Evolutionary conservation across 116 monocot species (phyloP).

Genomic region (Dioscorea cayenensis): DNA sequence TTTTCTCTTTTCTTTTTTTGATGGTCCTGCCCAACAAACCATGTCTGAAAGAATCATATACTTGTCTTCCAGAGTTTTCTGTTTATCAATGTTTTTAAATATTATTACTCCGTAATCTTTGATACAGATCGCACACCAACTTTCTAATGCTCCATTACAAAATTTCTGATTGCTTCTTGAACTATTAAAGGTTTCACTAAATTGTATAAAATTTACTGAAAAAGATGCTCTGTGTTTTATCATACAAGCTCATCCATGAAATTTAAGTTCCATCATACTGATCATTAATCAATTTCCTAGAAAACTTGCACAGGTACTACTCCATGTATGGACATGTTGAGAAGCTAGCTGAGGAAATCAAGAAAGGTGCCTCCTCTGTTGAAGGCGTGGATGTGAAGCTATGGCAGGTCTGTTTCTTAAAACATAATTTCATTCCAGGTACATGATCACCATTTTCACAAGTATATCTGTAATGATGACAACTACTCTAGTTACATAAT

Average conservation of each 20-base stretch:
- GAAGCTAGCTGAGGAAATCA: slow-evolving; percentile 71
- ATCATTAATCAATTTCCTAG: not conserved
- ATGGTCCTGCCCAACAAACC: not conserved
- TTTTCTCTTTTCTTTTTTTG: not conserved
- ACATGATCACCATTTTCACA: not conserved
- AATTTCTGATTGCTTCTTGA: not conserved
- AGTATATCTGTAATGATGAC: not conserved
- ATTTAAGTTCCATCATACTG: not conserved
- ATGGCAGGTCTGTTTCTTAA: slow-evolving; percentile 50
- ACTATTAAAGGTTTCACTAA: not conserved
- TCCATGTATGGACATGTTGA: slow-evolving; percentile 85
- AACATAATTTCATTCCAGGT: not conserved
- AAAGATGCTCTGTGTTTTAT: not conserved
- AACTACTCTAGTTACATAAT: too few relatives aligned
- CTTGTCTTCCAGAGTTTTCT: not conserved
- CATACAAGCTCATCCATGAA: not conserved
- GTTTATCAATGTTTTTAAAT: too few relatives aligned
- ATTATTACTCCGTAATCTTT: not conserved
- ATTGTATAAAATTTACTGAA: not conserved
- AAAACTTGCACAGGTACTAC: slow-evolving; percentile 51
- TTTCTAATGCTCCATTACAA: not conserved
- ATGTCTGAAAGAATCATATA: not conserved
- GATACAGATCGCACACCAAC: not conserved
- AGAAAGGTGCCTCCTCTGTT: slow-evolving; percentile 71
- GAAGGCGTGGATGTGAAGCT: slow-evolving; percentile 77